These are phyloP conservation scores for Carex cristatella DNA, from an alignment of 176 grass and related monocot genomes.

Conservation along the genomic window DNA sequence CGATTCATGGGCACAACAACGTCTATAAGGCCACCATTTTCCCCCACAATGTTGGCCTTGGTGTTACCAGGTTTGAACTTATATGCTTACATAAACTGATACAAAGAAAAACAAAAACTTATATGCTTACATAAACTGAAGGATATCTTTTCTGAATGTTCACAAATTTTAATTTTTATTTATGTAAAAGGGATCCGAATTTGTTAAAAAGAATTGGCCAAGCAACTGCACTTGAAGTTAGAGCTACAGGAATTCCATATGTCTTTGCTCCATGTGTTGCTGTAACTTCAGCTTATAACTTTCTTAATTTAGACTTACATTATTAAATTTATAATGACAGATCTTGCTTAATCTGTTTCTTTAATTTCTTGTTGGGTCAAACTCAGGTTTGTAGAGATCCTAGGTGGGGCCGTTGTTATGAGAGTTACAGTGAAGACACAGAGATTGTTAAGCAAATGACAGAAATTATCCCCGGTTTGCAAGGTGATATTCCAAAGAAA, in stretches of 20 bases:
- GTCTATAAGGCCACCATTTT: constrained; percentile 85
- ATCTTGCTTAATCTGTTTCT: background rate
- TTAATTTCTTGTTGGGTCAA: background rate
- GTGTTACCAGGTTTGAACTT: constrained; percentile 43
- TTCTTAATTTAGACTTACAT: background rate
- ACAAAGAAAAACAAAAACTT: background rate
- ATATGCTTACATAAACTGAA: background rate
- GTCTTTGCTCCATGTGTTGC: constrained; percentile 83
- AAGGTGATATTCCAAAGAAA: constrained; percentile 50
- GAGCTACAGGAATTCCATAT: constrained; percentile 81
- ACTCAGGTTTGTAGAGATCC: constrained; percentile 77
- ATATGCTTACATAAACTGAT: background rate
- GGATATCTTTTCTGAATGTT: background rate
- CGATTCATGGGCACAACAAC: constrained; percentile 80
- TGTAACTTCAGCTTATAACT: constrained; percentile 22
- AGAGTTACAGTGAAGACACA: constrained; percentile 86
- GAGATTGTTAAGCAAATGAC: constrained; percentile 67
- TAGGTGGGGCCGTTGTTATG: constrained; percentile 83
- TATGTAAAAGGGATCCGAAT: constrained; percentile 34
- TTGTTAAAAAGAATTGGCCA: constrained; percentile 60
- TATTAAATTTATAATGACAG: background rate
- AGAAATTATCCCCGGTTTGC: constrained; percentile 43
- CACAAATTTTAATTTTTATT: background rate
- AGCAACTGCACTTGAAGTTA: constrained; percentile 62
- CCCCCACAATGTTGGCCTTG: constrained; percentile 84